Evolutionary conservation across 2,329 filamentous ascomycete species (phyloP), one percentile per base, ranked within the genome.

Genomic region (Decorospora gaudefroyi): DNA sequence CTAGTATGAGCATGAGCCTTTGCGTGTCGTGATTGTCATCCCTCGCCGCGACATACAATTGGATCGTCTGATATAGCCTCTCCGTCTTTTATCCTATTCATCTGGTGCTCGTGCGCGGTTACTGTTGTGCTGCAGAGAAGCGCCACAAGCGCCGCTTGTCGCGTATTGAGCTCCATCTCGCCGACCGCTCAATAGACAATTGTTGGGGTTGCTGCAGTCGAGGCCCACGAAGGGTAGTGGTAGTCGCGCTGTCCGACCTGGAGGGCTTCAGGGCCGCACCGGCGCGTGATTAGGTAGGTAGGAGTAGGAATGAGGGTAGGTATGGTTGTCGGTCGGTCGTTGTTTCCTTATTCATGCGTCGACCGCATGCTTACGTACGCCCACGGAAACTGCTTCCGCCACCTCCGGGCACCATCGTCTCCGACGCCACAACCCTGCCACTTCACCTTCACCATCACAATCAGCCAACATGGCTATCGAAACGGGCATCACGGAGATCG

Each of bases 71-170:
- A 75, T 19, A 72, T 52, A 18, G 47, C 59, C n/a, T 67, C 46
- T 7, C 71, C 72, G 21, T 72, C 67, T 23, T 60, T 53, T 13
- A 74, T 73, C 17, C 66, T 67, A 27, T 70, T 63, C 45, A 61
- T 63, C 42, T 72, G 57, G 55, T 74, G 70, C 28, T 74, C 72
- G 53, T 75, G 72, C 37, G 68, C 69, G 10, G 23, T 48, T 28
- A 45, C 55, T 19, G 57, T 52, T 27, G 61, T 50, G 49, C 57
- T 59, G 48, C 62, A 54, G 16, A 71, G 49, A 27, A 64, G 40
- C 37, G 53, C 52, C 38, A 44, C 51, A 17, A 55, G 31, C 19
- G 59, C 58, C 23, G 46, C 51, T 42, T 34, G 37, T 39, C 35
- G 49, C n/a, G 39, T 40, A 33, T 31, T 46, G 29, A 42, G 15